phyloP scores from a whole-genome alignment of 202 grass and related monocot species.

The Saccharum hybrid region DNA sequence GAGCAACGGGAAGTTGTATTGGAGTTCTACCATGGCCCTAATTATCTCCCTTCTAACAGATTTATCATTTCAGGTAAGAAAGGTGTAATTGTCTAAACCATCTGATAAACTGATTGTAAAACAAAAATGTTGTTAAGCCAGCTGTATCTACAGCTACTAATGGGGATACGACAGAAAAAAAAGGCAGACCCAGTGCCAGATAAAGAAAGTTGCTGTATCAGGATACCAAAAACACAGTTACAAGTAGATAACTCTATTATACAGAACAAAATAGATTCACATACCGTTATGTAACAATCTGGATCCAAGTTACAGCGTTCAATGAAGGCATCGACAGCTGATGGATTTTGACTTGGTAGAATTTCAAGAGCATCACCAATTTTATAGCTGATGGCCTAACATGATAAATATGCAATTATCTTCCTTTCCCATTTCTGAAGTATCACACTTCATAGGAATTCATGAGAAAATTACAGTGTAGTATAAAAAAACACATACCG shows the following conservation, averaged over 20 bases:
- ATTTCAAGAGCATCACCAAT: slow-evolving; percentile 76
- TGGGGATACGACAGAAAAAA: not conserved
- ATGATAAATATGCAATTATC: slow-evolving; percentile 34
- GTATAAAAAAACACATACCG: slow-evolving; percentile 49
- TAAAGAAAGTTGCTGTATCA: slow-evolving; percentile 3
- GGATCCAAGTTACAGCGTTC: slow-evolving; percentile 79
- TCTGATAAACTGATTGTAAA: slow-evolving; percentile 28
- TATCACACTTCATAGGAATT: slow-evolving; percentile 26
- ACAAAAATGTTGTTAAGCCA: slow-evolving; percentile 8
- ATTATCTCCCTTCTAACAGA: slow-evolving; percentile 4
- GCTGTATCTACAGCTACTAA: slow-evolving; percentile 31
- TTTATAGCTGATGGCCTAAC: slow-evolving; percentile 79
- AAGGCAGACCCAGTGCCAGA: too few relatives aligned
- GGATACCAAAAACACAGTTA: not conserved
- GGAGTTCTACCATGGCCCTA: not conserved
- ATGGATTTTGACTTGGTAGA: slow-evolving; percentile 77
- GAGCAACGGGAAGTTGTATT: not conserved
- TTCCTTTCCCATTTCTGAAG: slow-evolving; percentile 32
- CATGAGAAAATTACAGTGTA: slow-evolving; percentile 25
- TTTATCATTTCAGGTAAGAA: not conserved
- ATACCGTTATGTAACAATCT: slow-evolving; percentile 81
- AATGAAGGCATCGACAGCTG: slow-evolving; percentile 78
- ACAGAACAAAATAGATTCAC: too few relatives aligned
- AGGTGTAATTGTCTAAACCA: not conserved
- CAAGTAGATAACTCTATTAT: too few relatives aligned